Percentiles rank a stretch among this genome's conserved stretches.
Conservation (phyloP, 495 filamentous ascomycete species). For the Beverwykella pulmonaria region DNA sequence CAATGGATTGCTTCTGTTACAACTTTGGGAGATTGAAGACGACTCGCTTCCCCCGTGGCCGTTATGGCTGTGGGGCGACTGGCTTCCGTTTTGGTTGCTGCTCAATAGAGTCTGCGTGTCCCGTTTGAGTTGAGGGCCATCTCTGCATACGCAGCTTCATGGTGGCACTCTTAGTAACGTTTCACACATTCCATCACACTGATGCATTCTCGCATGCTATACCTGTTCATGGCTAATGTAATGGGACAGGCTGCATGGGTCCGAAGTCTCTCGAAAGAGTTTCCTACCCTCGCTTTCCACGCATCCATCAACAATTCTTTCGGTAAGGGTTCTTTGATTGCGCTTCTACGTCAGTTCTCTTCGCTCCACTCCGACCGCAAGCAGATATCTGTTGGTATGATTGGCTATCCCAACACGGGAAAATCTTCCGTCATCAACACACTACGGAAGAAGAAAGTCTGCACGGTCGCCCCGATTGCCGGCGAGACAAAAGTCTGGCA, state of each 20-base stretch:
- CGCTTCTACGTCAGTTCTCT: slow-evolving; percentile 75
- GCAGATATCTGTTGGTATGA: slow-evolving; percentile 58
- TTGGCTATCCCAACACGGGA: slow-evolving; percentile 51
- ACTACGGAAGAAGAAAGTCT: slow-evolving; percentile 81
- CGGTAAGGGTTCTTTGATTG: slow-evolving; percentile 50
- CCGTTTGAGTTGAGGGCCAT: slow-evolving; percentile 88
- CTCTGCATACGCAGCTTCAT: slow-evolving; percentile 55
- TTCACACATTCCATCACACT: slow-evolving; percentile 74
- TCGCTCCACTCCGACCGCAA: slow-evolving; percentile 87
- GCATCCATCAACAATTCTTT: slow-evolving; percentile 85
- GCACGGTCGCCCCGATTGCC: slow-evolving; percentile 92
- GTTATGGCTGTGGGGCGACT: slow-evolving; percentile 66
- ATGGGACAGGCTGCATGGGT: slow-evolving; percentile 78
- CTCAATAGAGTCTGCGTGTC: slow-evolving; percentile 62
- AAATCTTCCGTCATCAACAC: slow-evolving; percentile 51
- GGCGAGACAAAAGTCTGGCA: slow-evolving; percentile 96
- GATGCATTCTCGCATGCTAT: not conserved
- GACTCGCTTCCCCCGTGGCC: slow-evolving; percentile 63
- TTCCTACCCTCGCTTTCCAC: slow-evolving; percentile 92
- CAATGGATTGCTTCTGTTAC: slow-evolving; percentile 93
- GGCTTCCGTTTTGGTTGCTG: slow-evolving; percentile 78
- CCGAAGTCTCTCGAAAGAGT: slow-evolving; percentile 74
- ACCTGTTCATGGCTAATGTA: not conserved
- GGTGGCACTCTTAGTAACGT: slow-evolving; percentile 97
- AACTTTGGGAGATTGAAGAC: slow-evolving; percentile 89